Conservation (phyloP, 495 filamentous ascomycete genomes). For the Parachaetomium inaequale region DNA sequence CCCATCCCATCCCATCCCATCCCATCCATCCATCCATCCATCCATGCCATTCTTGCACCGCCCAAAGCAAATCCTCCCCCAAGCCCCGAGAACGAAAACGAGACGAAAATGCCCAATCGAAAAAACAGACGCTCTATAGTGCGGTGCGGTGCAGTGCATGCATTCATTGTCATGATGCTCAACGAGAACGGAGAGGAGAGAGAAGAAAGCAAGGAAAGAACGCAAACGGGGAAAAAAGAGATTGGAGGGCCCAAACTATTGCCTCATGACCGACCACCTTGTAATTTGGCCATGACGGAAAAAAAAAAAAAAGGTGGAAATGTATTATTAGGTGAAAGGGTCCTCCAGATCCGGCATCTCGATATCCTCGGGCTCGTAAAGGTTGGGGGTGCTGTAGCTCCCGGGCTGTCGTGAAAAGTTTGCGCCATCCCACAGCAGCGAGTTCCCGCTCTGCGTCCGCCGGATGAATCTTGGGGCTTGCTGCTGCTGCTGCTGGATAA, state of each 20-base stretch:
- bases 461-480: neutral
- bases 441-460: neutral
- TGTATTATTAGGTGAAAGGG: neutral
- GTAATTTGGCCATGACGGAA: neutral
- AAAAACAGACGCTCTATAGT: constrained; percentile 1
- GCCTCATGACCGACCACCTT: neutral
- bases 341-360: neutral
- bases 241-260: neutral
- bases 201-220: constrained; percentile 1
- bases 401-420: neutral
- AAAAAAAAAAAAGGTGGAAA: neutral
- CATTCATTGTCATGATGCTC: neutral
- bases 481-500: neutral
- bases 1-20: no score
- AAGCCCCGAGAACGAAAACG: neutral
- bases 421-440: neutral
- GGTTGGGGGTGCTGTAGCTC: neutral
- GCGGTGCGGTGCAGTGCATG: neutral
- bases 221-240: neutral
- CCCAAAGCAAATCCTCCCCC: neutral
- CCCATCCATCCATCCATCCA: no score
- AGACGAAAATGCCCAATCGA: neutral
- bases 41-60: neutral
- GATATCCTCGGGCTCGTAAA: neutral
- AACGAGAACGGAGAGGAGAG: neutral